Conservation (phyloP, 495 filamentous ascomycete genomes). For the Baudoinia panamericana region DNA sequence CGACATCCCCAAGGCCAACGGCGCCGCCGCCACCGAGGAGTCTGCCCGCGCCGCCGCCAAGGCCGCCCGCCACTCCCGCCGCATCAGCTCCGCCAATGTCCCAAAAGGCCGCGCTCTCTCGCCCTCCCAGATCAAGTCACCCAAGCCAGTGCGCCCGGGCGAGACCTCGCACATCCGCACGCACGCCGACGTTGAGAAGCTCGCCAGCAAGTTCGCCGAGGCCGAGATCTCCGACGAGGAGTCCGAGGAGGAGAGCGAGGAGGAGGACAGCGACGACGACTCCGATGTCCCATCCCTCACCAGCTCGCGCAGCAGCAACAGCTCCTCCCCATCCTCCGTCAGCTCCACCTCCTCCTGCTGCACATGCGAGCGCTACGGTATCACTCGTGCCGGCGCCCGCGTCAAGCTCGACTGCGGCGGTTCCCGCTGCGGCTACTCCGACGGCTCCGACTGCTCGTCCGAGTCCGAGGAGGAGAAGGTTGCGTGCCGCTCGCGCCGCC, state of each 20-base stretch:
- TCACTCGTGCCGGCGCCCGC: slow-evolving; percentile 79
- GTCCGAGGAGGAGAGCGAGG: slow-evolving; percentile 7
- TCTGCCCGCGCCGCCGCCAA: slow-evolving; percentile 29
- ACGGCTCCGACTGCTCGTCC: slow-evolving; percentile 43
- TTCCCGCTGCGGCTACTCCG: slow-evolving; percentile 64
- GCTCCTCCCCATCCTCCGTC: slow-evolving; percentile 57
- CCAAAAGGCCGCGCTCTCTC: slow-evolving; percentile 78
- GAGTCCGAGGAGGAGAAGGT: slow-evolving; percentile 26
- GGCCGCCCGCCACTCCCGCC: slow-evolving; percentile 32
- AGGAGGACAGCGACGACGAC: slow-evolving; percentile 35
- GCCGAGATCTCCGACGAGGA: slow-evolving; percentile 5
- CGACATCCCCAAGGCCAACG: slow-evolving; percentile 42
- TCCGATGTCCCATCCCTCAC: slow-evolving; percentile 39
- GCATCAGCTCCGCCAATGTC: slow-evolving; percentile 45
- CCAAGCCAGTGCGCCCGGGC: slow-evolving; percentile 77
- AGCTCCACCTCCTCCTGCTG: slow-evolving; percentile 61
- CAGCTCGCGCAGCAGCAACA: slow-evolving; percentile 62
- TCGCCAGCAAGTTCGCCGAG: slow-evolving; percentile 50
- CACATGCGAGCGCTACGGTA: slow-evolving; percentile 88
- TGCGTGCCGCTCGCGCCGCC: slow-evolving; percentile 43
- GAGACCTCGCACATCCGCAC: slow-evolving; percentile 75
- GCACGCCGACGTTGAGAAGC: slow-evolving; percentile 48
- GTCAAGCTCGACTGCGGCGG: slow-evolving; percentile 93
- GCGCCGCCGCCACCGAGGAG: slow-evolving; percentile 20
- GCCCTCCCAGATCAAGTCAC: slow-evolving; percentile 76